Conservation (phyloP, 2,329 filamentous ascomycete genomes). For the Xylariaceae sp. region DNA sequence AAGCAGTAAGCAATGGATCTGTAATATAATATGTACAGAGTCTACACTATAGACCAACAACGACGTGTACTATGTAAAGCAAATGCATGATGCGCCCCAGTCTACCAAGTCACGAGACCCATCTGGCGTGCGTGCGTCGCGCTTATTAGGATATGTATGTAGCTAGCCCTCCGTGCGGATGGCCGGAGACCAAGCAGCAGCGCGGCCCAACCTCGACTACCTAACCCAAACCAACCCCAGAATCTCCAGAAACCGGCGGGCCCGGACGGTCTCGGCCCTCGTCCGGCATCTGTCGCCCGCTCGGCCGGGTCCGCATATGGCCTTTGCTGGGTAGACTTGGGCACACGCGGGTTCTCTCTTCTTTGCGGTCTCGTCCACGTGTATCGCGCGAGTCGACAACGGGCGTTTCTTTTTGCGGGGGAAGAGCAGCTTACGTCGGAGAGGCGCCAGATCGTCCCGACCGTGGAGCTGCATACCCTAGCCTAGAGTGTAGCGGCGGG, state of each 20-base stretch:
- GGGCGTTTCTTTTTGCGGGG: not conserved
- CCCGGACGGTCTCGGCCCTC: conserved; percentile 2
- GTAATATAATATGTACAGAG: too few species aligned
- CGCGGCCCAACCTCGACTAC: conserved; percentile 21
- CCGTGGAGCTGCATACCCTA: conserved; percentile 8
- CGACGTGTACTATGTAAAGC: not conserved
- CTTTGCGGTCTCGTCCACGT: conserved; percentile 13
- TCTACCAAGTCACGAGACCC: conserved; percentile 16
- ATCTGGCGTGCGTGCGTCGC: conserved; percentile 13
- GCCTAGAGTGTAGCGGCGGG: conserved; percentile 3
- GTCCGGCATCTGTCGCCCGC: not conserved
- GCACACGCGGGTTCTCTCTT: conserved; percentile 9
- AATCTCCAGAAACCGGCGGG: not conserved
- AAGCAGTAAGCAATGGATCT: too few species aligned
- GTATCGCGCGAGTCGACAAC: conserved; percentile 11
- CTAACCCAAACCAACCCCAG: conserved; percentile 8
- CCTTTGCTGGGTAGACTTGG: not conserved
- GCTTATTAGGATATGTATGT: conserved; percentile 5
- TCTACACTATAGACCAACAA: too few species aligned
- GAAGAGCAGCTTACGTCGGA: conserved; percentile 5
- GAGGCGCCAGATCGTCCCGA: conserved; percentile 11
- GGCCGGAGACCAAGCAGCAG: conserved; percentile 1
- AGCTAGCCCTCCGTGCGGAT: not conserved
- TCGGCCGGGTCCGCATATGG: conserved; percentile 1
- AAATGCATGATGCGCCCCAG: too few species aligned